A percentile compares a stretch with the other conserved stretches of the same genome.
Conservation (phyloP, 140 eudicot genomes). For the Oenanthe javanica region DNA sequence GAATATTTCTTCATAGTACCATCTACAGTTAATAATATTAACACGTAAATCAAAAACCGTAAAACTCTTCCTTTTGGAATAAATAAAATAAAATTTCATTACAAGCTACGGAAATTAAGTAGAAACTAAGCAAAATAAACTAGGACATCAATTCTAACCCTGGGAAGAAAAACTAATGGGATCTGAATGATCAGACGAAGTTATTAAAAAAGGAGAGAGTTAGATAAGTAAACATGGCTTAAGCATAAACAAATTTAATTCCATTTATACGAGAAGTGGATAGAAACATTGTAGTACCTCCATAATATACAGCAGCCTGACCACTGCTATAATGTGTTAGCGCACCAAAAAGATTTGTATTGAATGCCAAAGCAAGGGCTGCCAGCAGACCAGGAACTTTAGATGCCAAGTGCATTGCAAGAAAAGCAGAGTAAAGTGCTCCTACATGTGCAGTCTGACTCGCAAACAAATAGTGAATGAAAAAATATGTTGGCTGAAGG, state of each 20-base stretch:
- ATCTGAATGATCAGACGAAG: neutral
- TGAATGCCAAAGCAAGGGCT: constrained; percentile 69
- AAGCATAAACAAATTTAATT: neutral
- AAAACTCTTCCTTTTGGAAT: neutral
- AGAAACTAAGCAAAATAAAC: neutral
- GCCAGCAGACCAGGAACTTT: constrained; percentile 62
- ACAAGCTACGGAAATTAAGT: neutral
- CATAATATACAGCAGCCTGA: constrained; percentile 89
- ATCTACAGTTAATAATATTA: neutral
- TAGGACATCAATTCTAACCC: neutral
- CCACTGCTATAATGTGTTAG: constrained; percentile 93
- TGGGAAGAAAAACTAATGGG: neutral
- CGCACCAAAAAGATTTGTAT: constrained; percentile 83
- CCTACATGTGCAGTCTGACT: constrained; percentile 94
- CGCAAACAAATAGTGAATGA: constrained; percentile 79
- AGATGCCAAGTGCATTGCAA: constrained; percentile 66
- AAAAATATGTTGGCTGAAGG: constrained; percentile 74
- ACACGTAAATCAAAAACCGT: neutral
- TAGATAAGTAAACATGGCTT: neutral
- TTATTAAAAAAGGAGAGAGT: neutral
- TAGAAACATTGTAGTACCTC: constrained; percentile 37
- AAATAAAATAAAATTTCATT: neutral
- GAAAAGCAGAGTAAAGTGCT: constrained; percentile 77
- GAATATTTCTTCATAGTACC: neutral
- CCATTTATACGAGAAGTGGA: neutral